Evolutionary conservation across 306 rosid genomes (phyloP), one percentile per base, ranked within the genome.

Genomic region (Potentilla sterilis): DNA sequence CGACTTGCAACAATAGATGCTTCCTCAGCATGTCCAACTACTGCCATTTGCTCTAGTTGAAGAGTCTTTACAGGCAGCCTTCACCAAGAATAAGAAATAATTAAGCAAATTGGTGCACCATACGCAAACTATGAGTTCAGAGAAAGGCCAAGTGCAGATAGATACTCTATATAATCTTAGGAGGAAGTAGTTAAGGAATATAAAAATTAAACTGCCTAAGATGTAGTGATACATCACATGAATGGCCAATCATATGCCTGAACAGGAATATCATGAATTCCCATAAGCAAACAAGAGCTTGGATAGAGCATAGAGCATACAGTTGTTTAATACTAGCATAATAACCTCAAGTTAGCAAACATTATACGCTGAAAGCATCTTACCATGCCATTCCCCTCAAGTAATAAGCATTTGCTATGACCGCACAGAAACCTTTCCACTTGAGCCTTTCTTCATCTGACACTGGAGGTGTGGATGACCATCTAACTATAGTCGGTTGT

Each of bases 301-400:
- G 61, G 74, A 70, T 16, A 34, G 7, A 48, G 58, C 22, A 47
- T 28, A 28, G 28, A 28, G 28, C 28, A 9, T 48, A 12, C 73
- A 46, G 40, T 22, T 69, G 73, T 15, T 5, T 11, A n/a, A 59
- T 43, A 18, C 19, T 37, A 28, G 58, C 21, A 54, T 10, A 14
- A 55, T 21, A 9, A 55, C 34, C 43, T 78, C 41, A 21, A 72
- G 63, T 16, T 4, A 12, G 65, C 68, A 79, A 73, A 73, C 42
- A 6, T 51, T 21, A 57, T 38, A 43, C 32, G 59, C 38, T 14
- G 14, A 71, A 49, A 75, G 68, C 63, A 80, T 74, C 93, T 85
- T 81, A 92, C 99, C 97, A 95, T 71, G 99, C 99, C 99, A 95
- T 95, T 91, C 99, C 99, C 74, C 89, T 87, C 79, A 89, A 79